Base-by-base conservation (phyloP, 768 basidiomycete genomes). In the Lentinula raphanica region DNA sequence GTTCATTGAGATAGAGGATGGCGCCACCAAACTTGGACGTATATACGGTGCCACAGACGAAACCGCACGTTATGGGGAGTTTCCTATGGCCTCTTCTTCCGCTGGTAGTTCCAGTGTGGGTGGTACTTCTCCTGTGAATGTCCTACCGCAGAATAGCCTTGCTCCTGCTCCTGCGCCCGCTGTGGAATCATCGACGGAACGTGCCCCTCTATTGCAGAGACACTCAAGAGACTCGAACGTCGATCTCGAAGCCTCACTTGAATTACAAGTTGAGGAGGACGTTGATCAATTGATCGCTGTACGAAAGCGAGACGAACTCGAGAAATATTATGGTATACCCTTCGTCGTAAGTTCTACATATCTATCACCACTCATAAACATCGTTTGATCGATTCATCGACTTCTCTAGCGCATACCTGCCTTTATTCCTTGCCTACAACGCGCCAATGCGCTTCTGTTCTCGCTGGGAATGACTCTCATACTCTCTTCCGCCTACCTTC, bases 311-410 rank as follows among this genome's bases (percentile, higher is more conserved):
- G 86, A 89, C 66, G 92, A 93, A 59, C 70, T 94, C 38, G 91
- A 92, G 66, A 83, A 84, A 49, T 77, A 91, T 5, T 92, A 90
- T 64, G 91, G 91, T 1, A 69, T 88, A n/a, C 87, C 92, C 2
- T 76, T 87, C 38, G 84, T 93, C 46, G 89, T 91, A 69, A 62
- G 87, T 84, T n/a, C 11, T n/a, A 21, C n/a, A n/a, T n/a, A n/a
- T n/a, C n/a, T n/a, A 40, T 49, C 53, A 21, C 54, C 21, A n/a
- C 42, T 44, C 5, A 21, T 21, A 23, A 28, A 27, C 12, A 44
- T 40, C 48, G 44, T 45, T n/a, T 32, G 12, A 5, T 19, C 51
- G 7, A 19, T 21, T 17, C 56, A 12, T 57, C 44, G 29, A 38
- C 55, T n/a, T 60, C 42, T n/a, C 58, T 63, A 90, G 89, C 78